A percentile compares a stretch with the other conserved stretches of the same genome.
Evolutionary conservation across 495 filamentous ascomycete genomes (phyloP).

Genomic region (Penicillium lagena): DNA sequence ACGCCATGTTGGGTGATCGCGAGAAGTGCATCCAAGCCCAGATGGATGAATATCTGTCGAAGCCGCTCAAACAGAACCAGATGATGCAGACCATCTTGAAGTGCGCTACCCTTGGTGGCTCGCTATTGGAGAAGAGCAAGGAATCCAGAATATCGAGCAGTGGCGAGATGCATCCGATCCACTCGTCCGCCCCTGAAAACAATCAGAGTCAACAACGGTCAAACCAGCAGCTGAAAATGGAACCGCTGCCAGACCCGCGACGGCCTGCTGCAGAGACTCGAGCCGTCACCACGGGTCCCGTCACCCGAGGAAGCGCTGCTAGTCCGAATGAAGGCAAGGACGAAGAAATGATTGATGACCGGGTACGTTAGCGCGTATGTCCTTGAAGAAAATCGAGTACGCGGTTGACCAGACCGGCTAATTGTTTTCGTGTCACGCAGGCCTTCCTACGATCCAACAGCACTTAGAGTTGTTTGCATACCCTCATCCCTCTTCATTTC

Average conservation of each 20-base stretch:
- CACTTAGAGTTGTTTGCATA: slow-evolving; percentile 21
- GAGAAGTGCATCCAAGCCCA: slow-evolving; percentile 98
- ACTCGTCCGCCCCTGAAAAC: slow-evolving; percentile 22
- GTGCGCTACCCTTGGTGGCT: slow-evolving; percentile 85
- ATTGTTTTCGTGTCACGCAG: slow-evolving; percentile 10
- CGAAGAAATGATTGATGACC: slow-evolving; percentile 62
- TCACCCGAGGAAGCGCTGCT: slow-evolving; percentile 44
- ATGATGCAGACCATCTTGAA: slow-evolving; percentile 98
- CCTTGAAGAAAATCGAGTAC: background rate
- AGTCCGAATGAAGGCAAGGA: slow-evolving; percentile 58
- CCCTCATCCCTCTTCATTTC: slow-evolving; percentile 9
- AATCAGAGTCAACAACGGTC: slow-evolving; percentile 20
- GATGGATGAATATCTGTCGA: slow-evolving; percentile 99
- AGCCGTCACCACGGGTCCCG: slow-evolving; percentile 57
- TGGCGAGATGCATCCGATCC: slow-evolving; percentile 42
- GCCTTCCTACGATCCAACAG: slow-evolving; percentile 36
- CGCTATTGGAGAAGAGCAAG: slow-evolving; percentile 68
- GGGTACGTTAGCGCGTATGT: slow-evolving; percentile 49
- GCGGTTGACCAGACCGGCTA: slow-evolving; percentile 12
- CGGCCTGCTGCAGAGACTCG: slow-evolving; percentile 46
- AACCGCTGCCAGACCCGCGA: slow-evolving; percentile 20
- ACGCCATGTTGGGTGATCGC: slow-evolving; percentile 98
- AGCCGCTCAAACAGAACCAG: slow-evolving; percentile 95
- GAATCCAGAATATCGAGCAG: slow-evolving; percentile 51
- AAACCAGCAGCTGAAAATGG: slow-evolving; percentile 8